phyloP scores from a whole-genome alignment of 495 filamentous ascomycete species.

The Penicillium chermesinum region DNA sequence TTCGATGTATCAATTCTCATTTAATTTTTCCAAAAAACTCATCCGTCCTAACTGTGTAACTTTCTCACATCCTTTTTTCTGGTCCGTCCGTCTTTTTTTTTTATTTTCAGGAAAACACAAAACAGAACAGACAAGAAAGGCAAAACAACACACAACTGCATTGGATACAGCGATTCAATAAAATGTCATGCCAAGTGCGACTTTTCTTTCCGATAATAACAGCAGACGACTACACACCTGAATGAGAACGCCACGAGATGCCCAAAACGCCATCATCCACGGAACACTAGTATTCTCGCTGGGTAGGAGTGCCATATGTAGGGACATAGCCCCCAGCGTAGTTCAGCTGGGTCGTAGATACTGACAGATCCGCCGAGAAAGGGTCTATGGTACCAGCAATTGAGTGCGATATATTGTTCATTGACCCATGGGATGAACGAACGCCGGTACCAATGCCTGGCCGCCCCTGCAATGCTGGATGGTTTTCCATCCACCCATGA shows the following conservation, averaged over 20 bases:
- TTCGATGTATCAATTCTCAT: too few relatives aligned
- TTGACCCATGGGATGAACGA: conserved; percentile 22
- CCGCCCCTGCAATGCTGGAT: conserved; percentile 22
- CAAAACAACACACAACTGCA: too few relatives aligned
- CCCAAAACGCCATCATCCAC: background rate
- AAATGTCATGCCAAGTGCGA: background rate
- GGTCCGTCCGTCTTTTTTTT: too few relatives aligned
- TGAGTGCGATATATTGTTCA: conserved; percentile 24
- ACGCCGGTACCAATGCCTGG: conserved; percentile 15
- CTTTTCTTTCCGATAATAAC: background rate
- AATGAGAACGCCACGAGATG: background rate
- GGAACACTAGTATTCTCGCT: conserved; percentile 23
- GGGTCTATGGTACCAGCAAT: conserved; percentile 29
- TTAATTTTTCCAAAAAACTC: too few relatives aligned
- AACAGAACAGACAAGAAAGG: too few relatives aligned
- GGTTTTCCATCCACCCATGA: conserved; percentile 27
- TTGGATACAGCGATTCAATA: too few relatives aligned
- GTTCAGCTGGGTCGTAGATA: conserved; percentile 29
- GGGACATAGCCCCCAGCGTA: conserved; percentile 32
- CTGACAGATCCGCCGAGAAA: conserved; percentile 28
- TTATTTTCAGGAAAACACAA: too few relatives aligned
- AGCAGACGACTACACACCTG: background rate
- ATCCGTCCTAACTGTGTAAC: too few relatives aligned
- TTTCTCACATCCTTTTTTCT: too few relatives aligned
- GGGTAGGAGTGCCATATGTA: conserved; percentile 24